Conservation (phyloP, 352 stramenopile species). For the Phytopythium mirpurense region DNA sequence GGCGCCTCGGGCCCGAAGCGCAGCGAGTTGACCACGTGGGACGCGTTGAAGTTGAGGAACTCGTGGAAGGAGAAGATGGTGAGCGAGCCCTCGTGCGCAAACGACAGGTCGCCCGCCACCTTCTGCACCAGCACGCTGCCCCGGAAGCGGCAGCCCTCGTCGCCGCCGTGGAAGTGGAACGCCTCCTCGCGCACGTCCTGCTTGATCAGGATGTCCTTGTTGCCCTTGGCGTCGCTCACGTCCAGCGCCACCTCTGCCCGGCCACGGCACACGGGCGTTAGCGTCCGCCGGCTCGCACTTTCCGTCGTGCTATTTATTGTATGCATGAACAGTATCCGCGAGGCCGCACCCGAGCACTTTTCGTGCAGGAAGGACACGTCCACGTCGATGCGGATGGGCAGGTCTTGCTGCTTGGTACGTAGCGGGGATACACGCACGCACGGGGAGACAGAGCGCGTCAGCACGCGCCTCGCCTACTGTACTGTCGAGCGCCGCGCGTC, state of each 20-base stretch:
- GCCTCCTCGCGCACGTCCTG: slow-evolving; percentile 57
- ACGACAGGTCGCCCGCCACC: slow-evolving; percentile 77
- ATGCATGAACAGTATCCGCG: too few species aligned
- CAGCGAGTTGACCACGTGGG: slow-evolving; percentile 74
- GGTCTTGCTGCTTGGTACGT: slow-evolving; percentile 79
- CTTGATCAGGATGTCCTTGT: slow-evolving; percentile 76
- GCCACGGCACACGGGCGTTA: too few species aligned
- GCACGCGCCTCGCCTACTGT: background rate
- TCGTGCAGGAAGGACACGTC: slow-evolving; percentile 83
- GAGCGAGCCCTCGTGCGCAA: slow-evolving; percentile 79
- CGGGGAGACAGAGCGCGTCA: background rate
- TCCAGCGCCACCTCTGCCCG: slow-evolving; percentile 84
- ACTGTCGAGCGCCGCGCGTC: background rate
- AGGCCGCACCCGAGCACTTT: slow-evolving; percentile 52
- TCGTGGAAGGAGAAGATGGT: slow-evolving; percentile 85
- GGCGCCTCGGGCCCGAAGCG: slow-evolving; percentile 74
- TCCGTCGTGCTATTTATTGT: too few species aligned
- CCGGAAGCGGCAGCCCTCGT: slow-evolving; percentile 72
- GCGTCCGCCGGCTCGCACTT: too few species aligned
- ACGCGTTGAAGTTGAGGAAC: slow-evolving; percentile 89
- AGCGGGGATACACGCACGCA: background rate
- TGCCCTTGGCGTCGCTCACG: slow-evolving; percentile 80
- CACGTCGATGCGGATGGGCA: slow-evolving; percentile 71
- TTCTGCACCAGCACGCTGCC: slow-evolving; percentile 75
- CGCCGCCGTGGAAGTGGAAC: slow-evolving; percentile 20